Percentiles rank a stretch among this genome's conserved stretches.
Evolutionary conservation across 257 asterid species (phyloP).

Genomic region (Solanum infundibuliforme): DNA sequence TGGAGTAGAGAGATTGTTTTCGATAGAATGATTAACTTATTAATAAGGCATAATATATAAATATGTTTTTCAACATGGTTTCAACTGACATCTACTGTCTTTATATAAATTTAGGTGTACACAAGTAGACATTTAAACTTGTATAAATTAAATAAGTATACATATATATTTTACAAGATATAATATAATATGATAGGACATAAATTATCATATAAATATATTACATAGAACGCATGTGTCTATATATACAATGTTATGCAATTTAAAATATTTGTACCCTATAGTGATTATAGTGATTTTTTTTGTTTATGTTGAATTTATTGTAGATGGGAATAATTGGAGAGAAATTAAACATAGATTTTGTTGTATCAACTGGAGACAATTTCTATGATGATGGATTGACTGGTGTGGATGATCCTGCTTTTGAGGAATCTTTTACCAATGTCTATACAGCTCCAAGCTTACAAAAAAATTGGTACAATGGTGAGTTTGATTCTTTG

Average conservation of each 20-base stretch:
- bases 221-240: rapidly evolving
- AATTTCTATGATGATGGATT: slow-evolving; percentile 56
- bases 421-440: slow-evolving; percentile 50
- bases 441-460: slow-evolving; percentile 41
- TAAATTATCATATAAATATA: too few relatives aligned
- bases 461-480: slow-evolving; percentile 47
- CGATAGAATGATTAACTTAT: too few relatives aligned
- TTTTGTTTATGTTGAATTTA: not conserved
- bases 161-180: too few relatives aligned
- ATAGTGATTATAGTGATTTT: not conserved
- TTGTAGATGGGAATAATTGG: slow-evolving; percentile 53
- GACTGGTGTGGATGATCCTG: slow-evolving; percentile 34
- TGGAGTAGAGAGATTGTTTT: not conserved
- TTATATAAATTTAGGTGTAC: too few relatives aligned
- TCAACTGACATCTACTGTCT: too few relatives aligned
- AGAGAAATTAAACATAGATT: slow-evolving; percentile 33
- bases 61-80: too few relatives aligned
- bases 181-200: too few relatives aligned
- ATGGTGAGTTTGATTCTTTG: slow-evolving; percentile 20
- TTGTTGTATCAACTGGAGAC: slow-evolving; percentile 58
- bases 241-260: too few relatives aligned
- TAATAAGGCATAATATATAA: too few relatives aligned
- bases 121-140: too few relatives aligned
- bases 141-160: too few relatives aligned
- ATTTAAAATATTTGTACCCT: too few relatives aligned